Evolutionary conservation across 768 basidiomycete genomes (phyloP).

Genomic region (Leccinellum rugosiceps): DNA sequence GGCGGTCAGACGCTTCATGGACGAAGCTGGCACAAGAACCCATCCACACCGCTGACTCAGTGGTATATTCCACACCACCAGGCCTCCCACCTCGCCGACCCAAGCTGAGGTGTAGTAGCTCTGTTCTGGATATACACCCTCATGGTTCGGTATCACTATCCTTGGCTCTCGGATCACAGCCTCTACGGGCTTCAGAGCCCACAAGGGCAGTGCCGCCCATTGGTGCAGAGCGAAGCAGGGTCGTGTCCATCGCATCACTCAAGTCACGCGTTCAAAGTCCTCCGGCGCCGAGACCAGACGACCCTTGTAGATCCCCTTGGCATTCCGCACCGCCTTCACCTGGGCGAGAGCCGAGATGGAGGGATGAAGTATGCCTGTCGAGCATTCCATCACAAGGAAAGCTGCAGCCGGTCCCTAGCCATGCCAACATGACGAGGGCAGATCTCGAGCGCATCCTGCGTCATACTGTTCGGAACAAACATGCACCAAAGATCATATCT

Average conservation of each 20-base stretch:
- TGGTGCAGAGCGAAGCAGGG: slow-evolving; percentile 30
- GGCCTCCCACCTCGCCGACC: slow-evolving; percentile 17
- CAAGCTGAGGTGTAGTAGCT: slow-evolving; percentile 7
- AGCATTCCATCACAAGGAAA: neutral
- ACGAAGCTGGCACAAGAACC: slow-evolving; percentile 1
- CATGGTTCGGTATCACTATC: slow-evolving; percentile 19
- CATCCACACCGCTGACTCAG: neutral
- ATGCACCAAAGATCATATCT: slow-evolving; percentile 29
- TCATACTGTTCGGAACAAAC: slow-evolving; percentile 23
- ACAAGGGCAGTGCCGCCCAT: slow-evolving; percentile 25
- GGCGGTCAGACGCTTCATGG: slow-evolving; percentile 17
- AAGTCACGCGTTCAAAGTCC: slow-evolving; percentile 5
- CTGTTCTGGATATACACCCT: slow-evolving; percentile 2
- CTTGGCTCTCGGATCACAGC: slow-evolving; percentile 27
- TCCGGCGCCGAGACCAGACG: neutral
- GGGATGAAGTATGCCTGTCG: neutral
- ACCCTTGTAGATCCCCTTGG: slow-evolving; percentile 5
- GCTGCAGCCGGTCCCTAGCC: neutral
- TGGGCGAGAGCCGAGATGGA: slow-evolving; percentile 5
- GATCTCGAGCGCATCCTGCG: slow-evolving; percentile 26
- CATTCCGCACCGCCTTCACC: slow-evolving; percentile 7
- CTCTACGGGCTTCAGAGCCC: slow-evolving; percentile 18
- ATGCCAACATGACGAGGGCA: slow-evolving; percentile 8
- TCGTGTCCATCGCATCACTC: slow-evolving; percentile 16
- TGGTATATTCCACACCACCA: slow-evolving; percentile 16